phyloP scores from a whole-genome alignment of 441 rosid species.

The Biscutella laevigata region DNA sequence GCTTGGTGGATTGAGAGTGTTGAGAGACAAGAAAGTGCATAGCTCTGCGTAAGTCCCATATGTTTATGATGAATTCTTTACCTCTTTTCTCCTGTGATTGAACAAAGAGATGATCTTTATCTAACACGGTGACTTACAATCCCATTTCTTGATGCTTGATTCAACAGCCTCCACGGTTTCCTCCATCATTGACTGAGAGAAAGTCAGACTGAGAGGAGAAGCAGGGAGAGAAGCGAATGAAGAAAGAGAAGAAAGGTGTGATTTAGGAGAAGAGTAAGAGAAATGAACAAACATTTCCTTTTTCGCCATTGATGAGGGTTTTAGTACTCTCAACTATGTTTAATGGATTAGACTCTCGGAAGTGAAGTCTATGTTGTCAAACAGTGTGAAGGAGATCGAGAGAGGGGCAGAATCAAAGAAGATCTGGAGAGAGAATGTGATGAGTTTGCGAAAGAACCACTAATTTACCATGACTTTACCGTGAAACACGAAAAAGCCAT shows the following conservation, averaged over 20 bases:
- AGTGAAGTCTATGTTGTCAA: too few species aligned
- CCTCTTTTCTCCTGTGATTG: slow-evolving; percentile 35
- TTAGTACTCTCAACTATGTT: neutral
- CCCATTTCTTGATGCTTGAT: slow-evolving; percentile 57
- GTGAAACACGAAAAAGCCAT: too few species aligned
- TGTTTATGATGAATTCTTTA: slow-evolving; percentile 39
- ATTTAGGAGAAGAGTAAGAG: slow-evolving; percentile 24
- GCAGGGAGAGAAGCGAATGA: slow-evolving; percentile 14
- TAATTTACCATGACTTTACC: too few species aligned
- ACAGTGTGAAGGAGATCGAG: too few species aligned
- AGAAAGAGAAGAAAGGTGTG: slow-evolving; percentile 20
- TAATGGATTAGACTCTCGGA: too few species aligned
- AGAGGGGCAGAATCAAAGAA: too few species aligned
- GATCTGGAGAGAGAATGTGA: too few species aligned
- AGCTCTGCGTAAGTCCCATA: slow-evolving; percentile 39
- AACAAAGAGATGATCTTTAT: slow-evolving; percentile 32
- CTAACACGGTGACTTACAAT: slow-evolving; percentile 27
- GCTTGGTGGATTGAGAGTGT: slow-evolving; percentile 30
- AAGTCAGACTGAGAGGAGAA: slow-evolving; percentile 20
- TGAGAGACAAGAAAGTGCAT: slow-evolving; percentile 45
- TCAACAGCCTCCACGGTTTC: slow-evolving; percentile 35
- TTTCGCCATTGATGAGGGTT: slow-evolving; percentile 20
- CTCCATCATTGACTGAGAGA: slow-evolving; percentile 35
- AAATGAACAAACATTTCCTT: slow-evolving; percentile 14
- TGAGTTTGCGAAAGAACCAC: too few species aligned